Base-by-base conservation (phyloP, 257 asterid species). In the Lantana camara region DNA sequence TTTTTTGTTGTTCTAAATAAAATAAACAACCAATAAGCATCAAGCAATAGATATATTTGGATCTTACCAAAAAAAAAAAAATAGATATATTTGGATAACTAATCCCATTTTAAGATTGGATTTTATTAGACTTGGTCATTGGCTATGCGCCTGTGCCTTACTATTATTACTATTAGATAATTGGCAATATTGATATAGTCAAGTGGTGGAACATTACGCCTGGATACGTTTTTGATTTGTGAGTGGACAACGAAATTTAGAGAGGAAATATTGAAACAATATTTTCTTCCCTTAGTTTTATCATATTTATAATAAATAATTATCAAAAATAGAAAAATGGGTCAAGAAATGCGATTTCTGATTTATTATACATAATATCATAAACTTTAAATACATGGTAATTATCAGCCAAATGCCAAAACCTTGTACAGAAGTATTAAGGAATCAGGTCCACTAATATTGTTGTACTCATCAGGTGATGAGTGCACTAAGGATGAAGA, bases 381-480 rank as follows among this genome's bases (percentile, higher is more conserved):
- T 35, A 35, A 9, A 2, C 7, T 30, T 30, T 30, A 30, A 30
- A 30, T 30, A 30, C 35, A 30, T 30, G 35, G 35, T 2, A 2
- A 30, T 3, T 30, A 30, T 3, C 35, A 2, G 35, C n/a, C n/a
- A 30, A 2, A 30, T 30, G 35, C 7, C 35, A 10, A 35, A 9
- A n/a, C n/a, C n/a, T n/a, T n/a, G n/a, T n/a, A n/a, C n/a, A n/a
- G n/a, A n/a, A n/a, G n/a, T n/a, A 35, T 35, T 44, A 15, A 44
- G 21, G 21, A 44, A n/a, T n/a, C n/a, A n/a, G n/a, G n/a, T n/a
- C n/a, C n/a, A n/a, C n/a, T n/a, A n/a, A n/a, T n/a, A n/a, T n/a
- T n/a, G n/a, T n/a, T n/a, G n/a, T n/a, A 70, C 77, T 66, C 77
- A 68, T 70, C 79, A 52, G 72, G 30, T 30, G 74, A 73, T 71